phyloP scores from a whole-genome alignment of 495 filamentous ascomycete genomes.

The Aspergillus steynii region DNA sequence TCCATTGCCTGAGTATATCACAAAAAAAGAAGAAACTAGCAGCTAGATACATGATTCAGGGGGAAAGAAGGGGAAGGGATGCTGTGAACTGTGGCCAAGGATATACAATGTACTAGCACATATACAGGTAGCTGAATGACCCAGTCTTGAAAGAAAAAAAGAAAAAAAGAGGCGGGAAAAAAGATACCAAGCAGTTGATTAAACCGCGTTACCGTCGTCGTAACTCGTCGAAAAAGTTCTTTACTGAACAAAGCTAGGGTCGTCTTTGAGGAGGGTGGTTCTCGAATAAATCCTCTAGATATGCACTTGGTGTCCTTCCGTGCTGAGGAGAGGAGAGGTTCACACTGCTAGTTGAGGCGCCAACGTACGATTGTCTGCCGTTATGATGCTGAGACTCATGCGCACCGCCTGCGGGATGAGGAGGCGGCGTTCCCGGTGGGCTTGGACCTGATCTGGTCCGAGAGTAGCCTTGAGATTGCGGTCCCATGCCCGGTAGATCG shows the following conservation, averaged over 20 bases:
- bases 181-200: neutral
- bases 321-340: slow-evolving; percentile 38
- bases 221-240: neutral
- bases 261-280: slow-evolving; percentile 45
- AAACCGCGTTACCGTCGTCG: slow-evolving; percentile 2
- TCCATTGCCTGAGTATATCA: slow-evolving; percentile 10
- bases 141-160: neutral
- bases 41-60: neutral
- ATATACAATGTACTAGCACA: neutral
- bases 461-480: slow-evolving; percentile 35
- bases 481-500: slow-evolving; percentile 22
- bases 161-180: slow-evolving; percentile 1
- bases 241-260: slow-evolving; percentile 1
- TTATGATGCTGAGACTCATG: slow-evolving; percentile 34
- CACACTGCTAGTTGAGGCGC: slow-evolving; percentile 66
- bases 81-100: neutral
- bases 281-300: slow-evolving; percentile 90
- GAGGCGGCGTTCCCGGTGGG: slow-evolving; percentile 69
- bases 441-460: slow-evolving; percentile 49
- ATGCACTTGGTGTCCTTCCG: slow-evolving; percentile 83
- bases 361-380: slow-evolving; percentile 34
- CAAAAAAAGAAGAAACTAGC: slow-evolving; percentile 1
- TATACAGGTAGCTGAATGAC: neutral
- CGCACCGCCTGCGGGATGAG: slow-evolving; percentile 39
- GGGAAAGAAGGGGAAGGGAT: neutral